Base-by-base conservation (phyloP, 345 rosid species). In the Erodium maritimum region DNA sequence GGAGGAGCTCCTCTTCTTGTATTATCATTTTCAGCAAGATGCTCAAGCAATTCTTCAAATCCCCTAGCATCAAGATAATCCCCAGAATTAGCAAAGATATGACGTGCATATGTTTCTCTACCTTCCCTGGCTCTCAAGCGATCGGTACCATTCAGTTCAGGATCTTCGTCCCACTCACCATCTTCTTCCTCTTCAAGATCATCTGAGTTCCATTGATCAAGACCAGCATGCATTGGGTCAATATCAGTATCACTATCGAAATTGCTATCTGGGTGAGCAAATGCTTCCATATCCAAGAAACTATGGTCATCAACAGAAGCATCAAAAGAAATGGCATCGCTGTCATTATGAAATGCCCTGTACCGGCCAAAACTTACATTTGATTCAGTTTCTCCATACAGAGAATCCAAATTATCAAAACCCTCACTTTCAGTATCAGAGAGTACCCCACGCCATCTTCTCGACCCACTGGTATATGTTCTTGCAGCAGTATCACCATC, bases 1-100 rank as follows among this genome's bases (percentile, higher is more conserved):
- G 95, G 98, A 63, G 96, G 96, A 19, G 98, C 95, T 62, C 90
- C 90, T 80, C 95, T 79, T 71, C 87, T 84, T 19, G 88, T 77
- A 56, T 59, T 78, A 67, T 82, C 95, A 65, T 82, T 74, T 61
- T 75, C 90, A 60, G 83, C 83, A 68, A 91, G 79, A 67, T 80
- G 84, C 57, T 82, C 87, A 62, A 86, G 88, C 69, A 88, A 67
- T 66, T 84, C 85, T 46, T 82, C 93, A 54, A 86, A 78, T 57
- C 87, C 87, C 60, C 88, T 78, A 59, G 70, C 71, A 60, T 79
- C 80, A 17, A 82, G 85, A 77, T 79, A 76, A 69, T 84, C 91
- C 55, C 76, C 76, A 23, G 73, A 61, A 73, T 80, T 65, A 42
- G 73, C 53, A 56, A 72, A 69, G 63, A 73, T 60, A 71, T 69